Evolutionary conservation across 768 basidiomycete genomes (phyloP).

Genomic region (Lactarius sanguifluus): DNA sequence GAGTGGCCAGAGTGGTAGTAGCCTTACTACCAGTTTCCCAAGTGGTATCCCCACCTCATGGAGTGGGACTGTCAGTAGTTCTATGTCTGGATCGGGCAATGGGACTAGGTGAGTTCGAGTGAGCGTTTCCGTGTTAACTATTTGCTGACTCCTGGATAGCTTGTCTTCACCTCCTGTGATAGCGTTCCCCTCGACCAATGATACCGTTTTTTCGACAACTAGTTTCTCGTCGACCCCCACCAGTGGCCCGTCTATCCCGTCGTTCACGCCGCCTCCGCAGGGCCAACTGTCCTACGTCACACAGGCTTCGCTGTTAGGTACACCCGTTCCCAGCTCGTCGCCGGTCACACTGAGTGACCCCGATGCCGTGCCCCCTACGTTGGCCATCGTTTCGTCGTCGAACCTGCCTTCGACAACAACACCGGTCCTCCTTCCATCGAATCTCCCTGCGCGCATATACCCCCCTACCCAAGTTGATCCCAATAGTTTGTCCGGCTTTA

Average conservation of each 20-base stretch:
- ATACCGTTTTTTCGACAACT: neutral
- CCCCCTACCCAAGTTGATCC: slow-evolving; percentile 37
- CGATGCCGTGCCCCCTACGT: slow-evolving; percentile 39
- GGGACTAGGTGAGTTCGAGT: slow-evolving; percentile 5
- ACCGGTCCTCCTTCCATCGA: slow-evolving; percentile 49
- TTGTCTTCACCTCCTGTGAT: slow-evolving; percentile 19
- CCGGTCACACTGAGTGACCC: slow-evolving; percentile 38
- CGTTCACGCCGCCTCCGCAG: slow-evolving; percentile 34
- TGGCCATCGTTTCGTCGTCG: slow-evolving; percentile 30
- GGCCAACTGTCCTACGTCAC: slow-evolving; percentile 41
- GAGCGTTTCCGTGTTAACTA: neutral
- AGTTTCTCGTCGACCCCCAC: slow-evolving; percentile 15
- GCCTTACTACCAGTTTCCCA: neutral
- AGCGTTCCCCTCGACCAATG: slow-evolving; percentile 22
- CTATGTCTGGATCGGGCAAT: neutral
- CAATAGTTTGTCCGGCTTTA: slow-evolving; percentile 39
- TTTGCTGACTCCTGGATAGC: neutral
- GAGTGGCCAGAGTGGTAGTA: neutral
- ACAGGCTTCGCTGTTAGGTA: slow-evolving; percentile 37
- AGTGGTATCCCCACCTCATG: neutral
- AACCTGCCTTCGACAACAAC: slow-evolving; percentile 33
- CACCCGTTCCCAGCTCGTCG: slow-evolving; percentile 31
- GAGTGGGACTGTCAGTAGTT: neutral
- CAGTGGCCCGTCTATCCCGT: slow-evolving; percentile 22
- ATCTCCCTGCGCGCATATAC: slow-evolving; percentile 61